phyloP scores from a whole-genome alignment of 179 eudicot genomes.

The Sideroxylon spinosum region DNA sequence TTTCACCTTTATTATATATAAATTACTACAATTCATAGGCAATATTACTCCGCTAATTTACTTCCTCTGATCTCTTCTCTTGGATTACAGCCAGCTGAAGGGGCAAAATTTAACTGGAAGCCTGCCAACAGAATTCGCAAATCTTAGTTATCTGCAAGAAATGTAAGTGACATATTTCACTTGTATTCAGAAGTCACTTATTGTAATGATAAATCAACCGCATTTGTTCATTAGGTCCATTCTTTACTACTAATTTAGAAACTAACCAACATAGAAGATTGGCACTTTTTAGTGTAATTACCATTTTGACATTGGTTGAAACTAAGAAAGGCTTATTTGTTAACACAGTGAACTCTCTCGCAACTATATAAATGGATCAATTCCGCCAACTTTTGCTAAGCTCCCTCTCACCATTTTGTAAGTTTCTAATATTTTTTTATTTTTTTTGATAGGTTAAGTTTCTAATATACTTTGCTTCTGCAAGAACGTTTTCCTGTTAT shows the following conservation, averaged over 20 bases:
- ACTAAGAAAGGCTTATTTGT: background rate
- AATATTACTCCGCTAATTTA: background rate
- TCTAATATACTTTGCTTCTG: background rate
- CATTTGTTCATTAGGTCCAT: background rate
- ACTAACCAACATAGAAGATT: background rate
- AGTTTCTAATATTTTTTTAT: too few relatives aligned
- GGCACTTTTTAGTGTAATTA: background rate
- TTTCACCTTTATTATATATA: background rate
- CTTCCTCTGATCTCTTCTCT: constrained; percentile 12
- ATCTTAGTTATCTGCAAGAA: constrained; percentile 24
- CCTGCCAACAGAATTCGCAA: constrained; percentile 29
- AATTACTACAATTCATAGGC: too few relatives aligned
- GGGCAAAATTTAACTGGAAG: constrained; percentile 25
- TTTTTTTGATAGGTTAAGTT: too few relatives aligned
- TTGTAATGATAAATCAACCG: background rate
- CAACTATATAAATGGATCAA: constrained; percentile 59
- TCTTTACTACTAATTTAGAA: background rate
- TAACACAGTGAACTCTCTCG: constrained; percentile 52
- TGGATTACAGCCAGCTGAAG: constrained; percentile 26
- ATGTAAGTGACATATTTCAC: constrained; percentile 23
- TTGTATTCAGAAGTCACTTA: background rate
- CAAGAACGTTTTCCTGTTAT: background rate
- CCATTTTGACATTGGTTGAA: background rate
- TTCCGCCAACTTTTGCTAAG: constrained; percentile 45
- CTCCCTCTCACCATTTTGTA: constrained; percentile 49